Conservation (phyloP, 2,329 filamentous ascomycete genomes). For the Monosporascus sp. region DNA sequence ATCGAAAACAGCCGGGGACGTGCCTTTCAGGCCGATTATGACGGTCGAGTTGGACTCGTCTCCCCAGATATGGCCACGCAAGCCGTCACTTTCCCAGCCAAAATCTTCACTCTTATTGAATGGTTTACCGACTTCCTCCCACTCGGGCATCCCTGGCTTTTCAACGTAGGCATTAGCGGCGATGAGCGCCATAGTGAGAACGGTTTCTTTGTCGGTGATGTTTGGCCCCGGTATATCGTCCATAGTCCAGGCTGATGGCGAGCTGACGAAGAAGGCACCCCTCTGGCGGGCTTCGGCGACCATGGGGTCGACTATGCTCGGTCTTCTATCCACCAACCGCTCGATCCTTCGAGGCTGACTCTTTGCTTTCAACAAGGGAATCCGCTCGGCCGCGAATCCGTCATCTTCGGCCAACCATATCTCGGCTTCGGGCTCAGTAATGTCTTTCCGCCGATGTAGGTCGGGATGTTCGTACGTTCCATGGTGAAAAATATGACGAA, state of each 20-base stretch:
- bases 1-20: constrained; percentile 84
- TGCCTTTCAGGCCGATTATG: constrained; percentile 90
- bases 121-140: constrained; percentile 71
- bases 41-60: constrained; percentile 82
- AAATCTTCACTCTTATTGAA: constrained; percentile 88
- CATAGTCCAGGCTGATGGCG: constrained; percentile 72
- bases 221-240: constrained; percentile 77
- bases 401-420: constrained; percentile 61
- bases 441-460: constrained; percentile 71
- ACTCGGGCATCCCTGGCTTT: constrained; percentile 65
- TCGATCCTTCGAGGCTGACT: constrained; percentile 68
- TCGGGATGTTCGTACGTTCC: constrained; percentile 73
- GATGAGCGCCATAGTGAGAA: constrained; percentile 82
- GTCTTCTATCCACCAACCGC: constrained; percentile 72
- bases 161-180: constrained; percentile 84
- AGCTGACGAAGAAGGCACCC: constrained; percentile 62
- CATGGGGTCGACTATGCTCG: constrained; percentile 71
- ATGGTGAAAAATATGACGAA: constrained; percentile 91
- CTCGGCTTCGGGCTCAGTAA: constrained; percentile 51
- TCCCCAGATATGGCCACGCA: constrained; percentile 88
- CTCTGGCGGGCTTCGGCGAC: constrained; percentile 65
- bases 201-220: constrained; percentile 75
- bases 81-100: constrained; percentile 84
- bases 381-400: constrained; percentile 43
- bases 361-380: constrained; percentile 52